Base-by-base conservation (phyloP, 2,329 filamentous ascomycete genomes). In the Claviceps purpurea region DNA sequence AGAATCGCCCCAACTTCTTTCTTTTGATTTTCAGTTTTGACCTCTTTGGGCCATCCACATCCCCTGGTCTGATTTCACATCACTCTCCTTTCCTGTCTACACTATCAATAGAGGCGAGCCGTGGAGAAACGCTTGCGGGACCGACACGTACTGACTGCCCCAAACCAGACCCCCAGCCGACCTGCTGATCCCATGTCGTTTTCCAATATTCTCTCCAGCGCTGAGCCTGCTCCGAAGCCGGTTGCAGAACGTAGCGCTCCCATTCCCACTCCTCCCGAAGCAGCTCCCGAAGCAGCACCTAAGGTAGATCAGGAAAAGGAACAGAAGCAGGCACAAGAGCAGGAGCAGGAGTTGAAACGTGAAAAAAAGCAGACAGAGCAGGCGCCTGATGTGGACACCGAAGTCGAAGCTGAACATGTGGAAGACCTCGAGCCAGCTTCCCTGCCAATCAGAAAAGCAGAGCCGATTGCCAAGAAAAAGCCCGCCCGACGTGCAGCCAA, bases 181-280 rank as follows among this genome's bases (percentile, higher is more conserved):
- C 76, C 84, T 42, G 84, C 85, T 54, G 87, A 95, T 65, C 86
- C 90, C 50, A 96, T 96, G 90, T 93, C 90, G 5, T 93, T 97
- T 63, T 93, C 89, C 58, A 96, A 90, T 65, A 94, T 97, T 54
- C 82, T 97, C 44, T 91, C 89, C 4, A 89, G 81, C 58, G 77
- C 86, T 52, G 84, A 89, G 52, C 82, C 85, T 50, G 75, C 79
- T 41, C 72, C 75, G 2, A 75, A 75, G 55, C 74, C 77, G 7
- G 76, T 71, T 58, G 42, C 40, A n/a, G 50, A 54, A 48, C 64
- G 70, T 13, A 72, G 71, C 44, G 72, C 74, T 37, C 71, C 71
- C 2, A 62, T 70, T 20, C 62, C 70, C 1, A 62, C 70, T 18
- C 62, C 70, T 20, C 62, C 62, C 5, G 24, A 26, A 26, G 24